Evolutionary conservation across 179 eudicot species (phyloP), one percentile per base, ranked within the genome.

Genomic region (Vitellaria paradoxa): DNA sequence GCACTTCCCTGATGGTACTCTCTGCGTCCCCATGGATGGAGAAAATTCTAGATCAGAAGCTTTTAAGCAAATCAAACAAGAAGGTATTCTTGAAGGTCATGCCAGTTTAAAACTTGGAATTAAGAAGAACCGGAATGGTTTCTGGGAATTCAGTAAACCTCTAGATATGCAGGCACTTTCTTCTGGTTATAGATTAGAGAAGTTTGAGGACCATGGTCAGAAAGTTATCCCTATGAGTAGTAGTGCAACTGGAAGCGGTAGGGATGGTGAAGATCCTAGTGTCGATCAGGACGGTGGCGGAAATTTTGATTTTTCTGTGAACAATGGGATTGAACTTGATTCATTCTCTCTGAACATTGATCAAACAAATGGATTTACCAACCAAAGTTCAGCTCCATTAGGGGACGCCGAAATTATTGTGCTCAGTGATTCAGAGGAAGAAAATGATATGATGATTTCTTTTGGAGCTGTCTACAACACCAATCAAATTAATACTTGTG

Each of bases 401-500:
- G 84, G 82, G 50, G 91, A 87, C 62, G 89, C 86, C 7, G 91
- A 91, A 8, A 83, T 95, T 63, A 91, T 95, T 71, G 90, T 93
- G 78, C 97, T 95, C 68, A 95, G 96, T 81, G 99, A 95, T 86
- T 95, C 98, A 40, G 99, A 95, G 46, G 99, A 93, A 70, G 98
- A 95, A 73, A 88, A 82, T 80, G 92, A 78, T 14, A 77, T 77
- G 46, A 47, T 86, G 77, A 61, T 84, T 42, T 72, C 86, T 40
- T 84, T 88, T 84, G 88, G 77, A 37, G 77, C 76, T 52, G 70
- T 80, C 64, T 79, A 77, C 78, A 81, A 79, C 61, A 80, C 84
- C 70, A 70, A 67, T 62, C 77, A 69, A 45, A 72, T 76, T 61
- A 85, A 80, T 61, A 59, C 83, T 68, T 81, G 76, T 72, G 93